These are phyloP conservation scores for Claviceps africana DNA, from an alignment of 2,329 filamentous ascomycete species.

Conservation along the genomic window DNA sequence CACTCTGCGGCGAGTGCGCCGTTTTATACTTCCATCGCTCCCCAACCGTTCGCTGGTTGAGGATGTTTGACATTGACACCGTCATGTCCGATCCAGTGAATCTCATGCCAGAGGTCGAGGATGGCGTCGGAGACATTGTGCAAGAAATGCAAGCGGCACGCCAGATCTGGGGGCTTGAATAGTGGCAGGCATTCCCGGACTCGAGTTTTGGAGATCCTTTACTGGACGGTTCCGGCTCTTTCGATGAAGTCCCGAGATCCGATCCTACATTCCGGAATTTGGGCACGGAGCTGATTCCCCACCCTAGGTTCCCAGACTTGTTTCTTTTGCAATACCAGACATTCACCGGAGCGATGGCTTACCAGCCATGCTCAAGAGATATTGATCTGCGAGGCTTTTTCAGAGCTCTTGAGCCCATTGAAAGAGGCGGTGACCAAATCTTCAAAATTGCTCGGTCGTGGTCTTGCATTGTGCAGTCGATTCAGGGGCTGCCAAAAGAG, in stretches of 20 bases:
- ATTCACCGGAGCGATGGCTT: conserved; percentile 14
- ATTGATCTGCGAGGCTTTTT: conserved; percentile 12
- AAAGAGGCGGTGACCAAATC: conserved; percentile 11
- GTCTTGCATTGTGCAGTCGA: conserved; percentile 17
- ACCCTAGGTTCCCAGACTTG: conserved; percentile 10
- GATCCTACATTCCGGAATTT: conserved; percentile 13
- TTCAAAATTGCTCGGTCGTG: conserved; percentile 18
- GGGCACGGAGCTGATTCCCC: conserved; percentile 10
- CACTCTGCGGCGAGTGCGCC: conserved; percentile 21
- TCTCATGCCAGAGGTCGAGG: not conserved
- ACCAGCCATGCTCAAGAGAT: conserved; percentile 16
- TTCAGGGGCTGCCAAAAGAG: conserved; percentile 12
- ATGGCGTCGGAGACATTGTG: conserved; percentile 4
- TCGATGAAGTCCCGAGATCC: conserved; percentile 10
- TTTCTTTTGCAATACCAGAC: conserved; percentile 15
- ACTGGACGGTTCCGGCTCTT: not conserved
- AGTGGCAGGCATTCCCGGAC: not conserved
- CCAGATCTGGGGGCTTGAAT: not conserved
- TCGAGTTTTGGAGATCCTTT: not conserved
- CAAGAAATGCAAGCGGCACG: conserved; percentile 1
- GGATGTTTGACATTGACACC: conserved; percentile 8
- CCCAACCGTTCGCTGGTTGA: conserved; percentile 11
- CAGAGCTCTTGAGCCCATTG: conserved; percentile 9
- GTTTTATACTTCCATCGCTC: conserved; percentile 13
- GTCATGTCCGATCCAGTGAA: conserved; percentile 2